These are phyloP conservation scores for Serendipita indica DNA, from an alignment of 768 basidiomycete species.

Conservation along the genomic window DNA sequence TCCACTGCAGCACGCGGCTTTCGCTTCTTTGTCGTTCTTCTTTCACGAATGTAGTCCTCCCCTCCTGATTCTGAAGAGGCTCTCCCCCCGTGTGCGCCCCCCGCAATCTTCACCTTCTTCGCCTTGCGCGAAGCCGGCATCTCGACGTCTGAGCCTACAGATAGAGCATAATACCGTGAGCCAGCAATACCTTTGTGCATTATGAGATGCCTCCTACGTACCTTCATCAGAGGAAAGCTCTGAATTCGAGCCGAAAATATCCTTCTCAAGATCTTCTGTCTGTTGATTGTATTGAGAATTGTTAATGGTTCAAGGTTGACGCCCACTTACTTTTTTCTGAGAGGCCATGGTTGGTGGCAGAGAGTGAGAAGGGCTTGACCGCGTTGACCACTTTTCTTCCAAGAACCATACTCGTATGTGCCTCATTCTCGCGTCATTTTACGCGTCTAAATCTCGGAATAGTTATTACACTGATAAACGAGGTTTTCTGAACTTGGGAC, in stretches of 20 bases:
- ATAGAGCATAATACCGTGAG: neutral
- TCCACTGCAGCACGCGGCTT: slow-evolving; percentile 32
- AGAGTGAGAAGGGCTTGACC: no score
- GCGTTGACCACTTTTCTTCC: no score
- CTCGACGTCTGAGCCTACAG: neutral
- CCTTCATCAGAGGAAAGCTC: slow-evolving; percentile 71
- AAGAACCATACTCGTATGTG: no score
- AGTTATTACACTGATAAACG: no score
- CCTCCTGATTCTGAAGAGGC: slow-evolving; percentile 2
- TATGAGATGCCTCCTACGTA: slow-evolving; percentile 9
- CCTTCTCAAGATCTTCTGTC: slow-evolving; percentile 34
- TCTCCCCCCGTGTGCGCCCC: slow-evolving; percentile 13
- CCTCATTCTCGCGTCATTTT: no score
- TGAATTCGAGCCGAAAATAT: slow-evolving; percentile 72
- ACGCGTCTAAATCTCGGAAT: no score
- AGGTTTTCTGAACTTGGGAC: no score
- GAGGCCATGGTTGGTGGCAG: no score
- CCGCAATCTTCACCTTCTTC: neutral
- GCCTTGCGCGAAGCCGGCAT: neutral
- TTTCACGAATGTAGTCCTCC: slow-evolving; percentile 14
- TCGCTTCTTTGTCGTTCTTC: slow-evolving; percentile 12
- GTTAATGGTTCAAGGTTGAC: no score
- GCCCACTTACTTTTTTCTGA: no score
- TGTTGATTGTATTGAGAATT: no score
- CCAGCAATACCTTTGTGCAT: neutral